Evolutionary conservation across 345 rosid species (phyloP), one percentile per base, ranked within the genome.

Genomic region (Syzygium jambos): DNA sequence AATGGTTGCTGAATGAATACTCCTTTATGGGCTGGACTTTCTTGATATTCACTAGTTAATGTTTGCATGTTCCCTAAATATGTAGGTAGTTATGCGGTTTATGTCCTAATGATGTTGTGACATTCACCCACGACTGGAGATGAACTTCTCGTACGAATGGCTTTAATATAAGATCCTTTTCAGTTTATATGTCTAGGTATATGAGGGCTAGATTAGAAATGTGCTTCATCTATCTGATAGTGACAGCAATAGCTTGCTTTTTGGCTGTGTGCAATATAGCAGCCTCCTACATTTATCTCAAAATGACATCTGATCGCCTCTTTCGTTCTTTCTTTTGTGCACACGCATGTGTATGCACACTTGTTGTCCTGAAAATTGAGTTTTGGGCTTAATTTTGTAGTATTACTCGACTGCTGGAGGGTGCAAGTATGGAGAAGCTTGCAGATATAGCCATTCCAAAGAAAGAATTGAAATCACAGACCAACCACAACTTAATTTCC

Each of bases 361-460:
- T 7, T 73, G 49, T n/a, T 84, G 23, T 19, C 49, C 38, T 27
- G 54, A 85, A 77, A 11, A 41, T 84, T 59, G 27, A 87, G 83
- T 89, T 30, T 22, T 65, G 17, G 30, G 84, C 52, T 53, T 53
- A 73, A 51, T 77, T 84, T 68, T 91, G 90, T 65, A 91, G 92
- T 92, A 55, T 86, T 87, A 52, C 89, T 88, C 27, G 9, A 77
- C 85, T 59, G n/a, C 52, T 8, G 89, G 84, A 86, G 92, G 92
- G 49, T 92, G 91, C 88, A 90, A 38, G 85, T 77, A 86, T 86
- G 92, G 89, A 46, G 85, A 77, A 23, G 82, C 91, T 84, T 90
- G 93, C 80, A 85, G 82, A 77, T 90, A 85, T 87, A 52, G n/a
- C 53, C 93, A 91, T 84, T 88, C 84, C 59, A 85, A 43, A 5